Evolutionary conservation across 1,284 basidiomycete species (phyloP), one percentile per base, ranked within the genome.

Genomic region (Meira nashicola): DNA sequence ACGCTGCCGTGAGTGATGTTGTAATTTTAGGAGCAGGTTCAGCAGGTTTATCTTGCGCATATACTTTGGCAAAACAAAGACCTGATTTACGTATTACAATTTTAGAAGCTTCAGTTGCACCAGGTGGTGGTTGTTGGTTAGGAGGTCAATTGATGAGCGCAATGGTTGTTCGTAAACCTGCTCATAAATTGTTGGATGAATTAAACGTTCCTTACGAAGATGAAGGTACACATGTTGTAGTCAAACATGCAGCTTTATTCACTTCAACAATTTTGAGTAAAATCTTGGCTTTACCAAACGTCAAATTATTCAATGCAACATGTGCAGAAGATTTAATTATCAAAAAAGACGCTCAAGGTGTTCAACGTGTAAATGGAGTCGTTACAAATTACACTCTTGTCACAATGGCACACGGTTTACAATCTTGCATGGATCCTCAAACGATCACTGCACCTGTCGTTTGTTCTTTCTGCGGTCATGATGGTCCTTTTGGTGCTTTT

Each of bases 361-460:
- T 59, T 0, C 86, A 88, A 73, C 85, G 89, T 54, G 85, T 90
- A 50, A 84, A 87, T n/a, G 89, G 89, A 40, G 88, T 90, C 28
- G 89, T 90, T 5, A 88, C 87, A 57, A 90, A 91, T 83, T 91
- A 87, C 87, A 89, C 87, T 25, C 83, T 89, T 55, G 88, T 90
- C 58, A 84, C 87, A 14, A 83, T 90, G 60, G 89, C 89, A 79
- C 88, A 90, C 46, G 71, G 69, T 12, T 58, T 67, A 2, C 70
- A 90, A 79, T 86, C 84, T 28, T 90, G 88, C 83, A 90, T 90
- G 89, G 89, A 90, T 78, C 89, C 89, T 37, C 87, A 88, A 79
- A 89, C 87, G 39, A 87, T 90, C 78, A 89, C 87, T 33, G 62
- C 62, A 1, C 88, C 88, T 1, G 81, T 90, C 14, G 80, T 89